These are phyloP conservation scores for Pleurotus citrinopileatus DNA, from an alignment of 768 basidiomycete genomes.

Conservation along the genomic window DNA sequence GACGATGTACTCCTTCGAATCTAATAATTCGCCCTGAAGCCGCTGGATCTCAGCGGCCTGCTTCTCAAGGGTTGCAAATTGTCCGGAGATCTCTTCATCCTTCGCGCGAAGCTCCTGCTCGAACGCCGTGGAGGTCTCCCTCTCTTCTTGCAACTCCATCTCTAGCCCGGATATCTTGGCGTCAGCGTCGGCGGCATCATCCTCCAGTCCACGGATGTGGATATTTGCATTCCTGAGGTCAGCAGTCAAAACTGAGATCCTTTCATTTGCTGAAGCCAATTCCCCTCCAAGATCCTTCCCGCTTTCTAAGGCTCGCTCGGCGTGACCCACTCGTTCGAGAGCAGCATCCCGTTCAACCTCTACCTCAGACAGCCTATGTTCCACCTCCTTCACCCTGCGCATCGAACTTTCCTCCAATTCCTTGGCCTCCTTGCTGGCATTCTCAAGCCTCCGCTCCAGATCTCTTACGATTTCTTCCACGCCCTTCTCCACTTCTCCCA, in stretches of 20 bases:
- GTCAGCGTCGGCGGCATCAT: conserved; percentile 52
- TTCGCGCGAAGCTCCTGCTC: conserved; percentile 40
- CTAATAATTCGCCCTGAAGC: conserved; percentile 35
- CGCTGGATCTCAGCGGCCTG: conserved; percentile 28
- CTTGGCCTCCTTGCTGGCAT: conserved; percentile 46
- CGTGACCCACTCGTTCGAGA: conserved; percentile 58
- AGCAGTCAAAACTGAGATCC: conserved; percentile 48
- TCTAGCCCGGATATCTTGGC: conserved; percentile 54
- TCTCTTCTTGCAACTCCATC: conserved; percentile 53
- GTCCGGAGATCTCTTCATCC: conserved; percentile 33
- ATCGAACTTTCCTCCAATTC: conserved; percentile 36
- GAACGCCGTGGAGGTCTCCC: conserved; percentile 37
- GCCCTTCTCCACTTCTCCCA: conserved; percentile 68
- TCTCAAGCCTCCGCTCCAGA: conserved; percentile 53
- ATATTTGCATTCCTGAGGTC: conserved; percentile 60
- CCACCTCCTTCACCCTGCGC: conserved; percentile 40
- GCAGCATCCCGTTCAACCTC: conserved; percentile 55
- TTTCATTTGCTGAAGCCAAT: conserved; percentile 62
- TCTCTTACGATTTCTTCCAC: conserved; percentile 66
- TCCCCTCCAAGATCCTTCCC: conserved; percentile 69
- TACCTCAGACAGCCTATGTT: conserved; percentile 40
- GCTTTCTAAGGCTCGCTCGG: conserved; percentile 59
- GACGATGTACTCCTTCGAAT: conserved; percentile 46
- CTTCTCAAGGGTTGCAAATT: conserved; percentile 32
- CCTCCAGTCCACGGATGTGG: conserved; percentile 61